Evolutionary conservation across 768 basidiomycete species (phyloP).

Genomic region (Nidularia pulvinata): DNA sequence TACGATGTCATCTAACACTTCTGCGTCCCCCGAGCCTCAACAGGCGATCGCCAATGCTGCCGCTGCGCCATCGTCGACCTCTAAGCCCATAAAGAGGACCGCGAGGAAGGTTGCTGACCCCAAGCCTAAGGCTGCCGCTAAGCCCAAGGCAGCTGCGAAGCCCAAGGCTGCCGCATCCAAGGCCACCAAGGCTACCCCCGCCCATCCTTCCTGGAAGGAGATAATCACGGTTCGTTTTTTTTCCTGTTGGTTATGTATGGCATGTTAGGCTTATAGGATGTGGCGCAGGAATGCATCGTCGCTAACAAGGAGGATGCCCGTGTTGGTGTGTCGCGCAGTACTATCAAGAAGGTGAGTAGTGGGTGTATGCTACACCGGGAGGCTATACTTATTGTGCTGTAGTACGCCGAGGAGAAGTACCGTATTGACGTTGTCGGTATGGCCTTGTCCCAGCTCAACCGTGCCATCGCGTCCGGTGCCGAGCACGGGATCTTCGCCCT

Average conservation of each 20-base stretch:
- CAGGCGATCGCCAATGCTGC: too few species aligned
- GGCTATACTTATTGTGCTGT: constrained; percentile 12
- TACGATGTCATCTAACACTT: constrained; percentile 19
- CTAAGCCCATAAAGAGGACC: constrained; percentile 5
- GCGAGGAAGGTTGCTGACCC: constrained; percentile 13
- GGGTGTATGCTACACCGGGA: neutral
- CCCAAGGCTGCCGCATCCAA: constrained; percentile 24
- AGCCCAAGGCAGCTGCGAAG: constrained; percentile 20
- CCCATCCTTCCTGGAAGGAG: constrained; percentile 53
- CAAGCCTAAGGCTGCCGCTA: constrained; percentile 15
- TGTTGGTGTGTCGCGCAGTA: constrained; percentile 71
- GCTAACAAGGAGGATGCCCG: constrained; percentile 65
- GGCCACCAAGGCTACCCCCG: constrained; percentile 20
- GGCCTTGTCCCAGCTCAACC: constrained; percentile 70
- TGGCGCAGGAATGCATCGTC: constrained; percentile 72
- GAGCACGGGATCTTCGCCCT: constrained; percentile 40
- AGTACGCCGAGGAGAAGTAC: constrained; percentile 88
- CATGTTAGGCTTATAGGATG: neutral
- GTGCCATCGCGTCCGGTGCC: constrained; percentile 70
- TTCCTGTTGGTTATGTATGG: neutral
- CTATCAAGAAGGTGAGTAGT: constrained; percentile 76
- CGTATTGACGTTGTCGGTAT: constrained; percentile 67
- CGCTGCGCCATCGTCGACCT: constrained; percentile 13
- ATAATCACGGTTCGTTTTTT: constrained; percentile 42
- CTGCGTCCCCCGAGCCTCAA: constrained; percentile 15